phyloP scores from a whole-genome alignment of 2,329 filamentous ascomycete genomes.

The Aspergillus novofumigatus region DNA sequence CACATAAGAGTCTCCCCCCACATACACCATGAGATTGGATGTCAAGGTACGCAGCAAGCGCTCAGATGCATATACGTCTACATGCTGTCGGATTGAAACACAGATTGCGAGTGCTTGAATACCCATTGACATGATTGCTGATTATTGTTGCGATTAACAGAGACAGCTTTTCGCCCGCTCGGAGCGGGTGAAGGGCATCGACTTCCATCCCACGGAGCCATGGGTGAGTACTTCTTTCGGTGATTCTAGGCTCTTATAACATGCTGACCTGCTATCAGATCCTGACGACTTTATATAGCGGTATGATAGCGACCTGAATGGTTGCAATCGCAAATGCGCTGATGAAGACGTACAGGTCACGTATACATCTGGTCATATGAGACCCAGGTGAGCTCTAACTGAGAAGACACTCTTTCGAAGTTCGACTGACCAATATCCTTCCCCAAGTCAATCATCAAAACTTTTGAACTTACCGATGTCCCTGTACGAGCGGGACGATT shows the following conservation, averaged over 20 bases:
- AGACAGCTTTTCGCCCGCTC: conserved; percentile 82
- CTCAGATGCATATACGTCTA: neutral
- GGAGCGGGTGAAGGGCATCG: conserved; percentile 94
- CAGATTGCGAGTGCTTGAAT: neutral
- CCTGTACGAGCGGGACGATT: conserved; percentile 95
- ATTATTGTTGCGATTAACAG: conserved; percentile 45
- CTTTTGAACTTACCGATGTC: conserved; percentile 97
- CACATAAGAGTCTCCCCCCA: conserved; percentile 30
- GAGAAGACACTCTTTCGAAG: neutral
- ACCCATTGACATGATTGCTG: conserved; percentile 27
- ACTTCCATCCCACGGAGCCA: conserved; percentile 95
- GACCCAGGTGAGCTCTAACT: conserved; percentile 58
- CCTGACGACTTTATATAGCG: conserved; percentile 92
- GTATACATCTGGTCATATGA: conserved; percentile 99
- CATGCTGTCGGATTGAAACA: neutral
- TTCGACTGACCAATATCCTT: conserved; percentile 11
- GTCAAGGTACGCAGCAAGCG: conserved; percentile 48
- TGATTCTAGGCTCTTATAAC: neutral
- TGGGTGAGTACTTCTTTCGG: conserved; percentile 58
- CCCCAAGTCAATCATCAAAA: conserved; percentile 80
- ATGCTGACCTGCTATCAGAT: conserved; percentile 46
- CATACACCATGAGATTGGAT: conserved; percentile 54
- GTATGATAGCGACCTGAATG: conserved; percentile 47
- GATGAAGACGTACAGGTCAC: conserved; percentile 63
- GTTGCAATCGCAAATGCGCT: conserved; percentile 16